Evolutionary conservation across 306 rosid genomes (phyloP), one percentile per base, ranked within the genome.

Genomic region (Styphnolobium japonicum): DNA sequence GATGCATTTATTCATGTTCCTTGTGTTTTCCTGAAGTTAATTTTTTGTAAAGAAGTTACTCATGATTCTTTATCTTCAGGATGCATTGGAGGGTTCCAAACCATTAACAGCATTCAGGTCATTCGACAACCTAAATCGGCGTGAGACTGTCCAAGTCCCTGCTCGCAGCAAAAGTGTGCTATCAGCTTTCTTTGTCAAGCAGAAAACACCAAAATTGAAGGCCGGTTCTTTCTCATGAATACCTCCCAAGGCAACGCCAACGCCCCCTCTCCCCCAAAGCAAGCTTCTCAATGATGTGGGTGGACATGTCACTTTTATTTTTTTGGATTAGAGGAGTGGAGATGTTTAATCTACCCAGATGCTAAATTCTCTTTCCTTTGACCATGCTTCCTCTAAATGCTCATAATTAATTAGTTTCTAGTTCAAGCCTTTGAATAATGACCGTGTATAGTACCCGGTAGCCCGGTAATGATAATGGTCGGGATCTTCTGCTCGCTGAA

Each of bases 101-200:
- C 90, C 91, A 9, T 55, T 91, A 86, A 85, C 90, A 49, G 72
- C 86, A 19, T 87, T 76, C 88, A 88, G 90, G 84, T 94, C 98
- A 78, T 90, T 95, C 72, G 99, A 88, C 74, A 77, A 80, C 86
- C 89, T 57, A 81, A 88, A 82, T 71, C 92, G 95, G 62, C 92
- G 86, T 0, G 88, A 85, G 67, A 83, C 61, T 12, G 85, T 82
- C 60, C 89, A 78, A 53, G 83, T 75, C 71, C 97, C 95, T 37
- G 77, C 82, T 84, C 98, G 98, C 71, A 95, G 99, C 84, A 95
- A 86, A 87, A 95, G 99, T 64, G 80, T 95, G 83, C 89, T 95
- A 73, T 87, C 98, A 34, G 85, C 98, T 23, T 92, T 95, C 93
- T 95, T 95, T 78, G 98, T 40, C 39, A 95, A 90, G 82, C 97